Conservation (phyloP, 2,329 filamentous ascomycete genomes). For the Botrytis byssoidea region DNA sequence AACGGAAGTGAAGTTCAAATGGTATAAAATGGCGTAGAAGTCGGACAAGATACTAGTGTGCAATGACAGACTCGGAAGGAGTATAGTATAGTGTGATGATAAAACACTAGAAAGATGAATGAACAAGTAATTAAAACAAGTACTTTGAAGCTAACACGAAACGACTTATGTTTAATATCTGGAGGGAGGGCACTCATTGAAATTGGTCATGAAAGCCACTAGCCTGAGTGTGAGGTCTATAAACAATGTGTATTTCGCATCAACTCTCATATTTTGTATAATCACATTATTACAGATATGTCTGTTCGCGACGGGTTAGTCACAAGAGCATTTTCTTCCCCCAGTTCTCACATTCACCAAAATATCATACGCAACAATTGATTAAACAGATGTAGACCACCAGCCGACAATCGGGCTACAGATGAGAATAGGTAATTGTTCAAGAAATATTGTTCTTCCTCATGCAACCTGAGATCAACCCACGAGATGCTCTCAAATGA, state of each 20-base stretch:
- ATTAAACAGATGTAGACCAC: not conserved
- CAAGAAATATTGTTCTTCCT: not conserved
- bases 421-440: not conserved
- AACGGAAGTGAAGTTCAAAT: not conserved
- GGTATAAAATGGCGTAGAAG: not conserved
- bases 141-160: not conserved
- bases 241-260: not conserved
- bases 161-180: not conserved
- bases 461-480: not conserved
- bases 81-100: not conserved
- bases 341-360: not conserved
- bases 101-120: not conserved
- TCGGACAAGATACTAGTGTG: not conserved
- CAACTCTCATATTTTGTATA: not conserved
- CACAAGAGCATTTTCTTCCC: not conserved
- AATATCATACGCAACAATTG: not conserved
- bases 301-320: not conserved
- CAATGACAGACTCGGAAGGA: not conserved
- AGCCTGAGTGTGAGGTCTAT: not conserved
- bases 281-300: not conserved
- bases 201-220: not conserved
- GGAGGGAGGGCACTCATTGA: not conserved
- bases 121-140: not conserved
- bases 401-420: not conserved
- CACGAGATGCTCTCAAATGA: not conserved